Conservation (phyloP, 2,329 filamentous ascomycete genomes). For the Beauveria rudraprayagi region DNA sequence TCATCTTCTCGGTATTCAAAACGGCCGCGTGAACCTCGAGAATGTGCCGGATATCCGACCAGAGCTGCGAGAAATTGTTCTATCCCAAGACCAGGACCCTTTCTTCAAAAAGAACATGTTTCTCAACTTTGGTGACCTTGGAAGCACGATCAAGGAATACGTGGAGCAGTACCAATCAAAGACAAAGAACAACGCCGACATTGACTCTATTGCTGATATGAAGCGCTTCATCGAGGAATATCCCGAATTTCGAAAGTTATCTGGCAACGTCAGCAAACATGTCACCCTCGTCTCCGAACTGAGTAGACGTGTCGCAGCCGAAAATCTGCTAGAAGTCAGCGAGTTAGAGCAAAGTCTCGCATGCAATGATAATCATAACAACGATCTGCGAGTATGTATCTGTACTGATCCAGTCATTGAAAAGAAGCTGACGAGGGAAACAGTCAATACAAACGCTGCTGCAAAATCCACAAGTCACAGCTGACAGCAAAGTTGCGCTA, state of each 20-base stretch:
- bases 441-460: slow-evolving; percentile 81
- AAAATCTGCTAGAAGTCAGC: slow-evolving; percentile 88
- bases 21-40: slow-evolving; percentile 85
- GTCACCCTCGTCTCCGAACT: slow-evolving; percentile 93
- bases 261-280: slow-evolving; percentile 97
- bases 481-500: slow-evolving; percentile 78
- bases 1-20: slow-evolving; percentile 85
- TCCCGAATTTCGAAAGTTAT: slow-evolving; percentile 92
- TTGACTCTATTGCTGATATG: slow-evolving; percentile 97
- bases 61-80: slow-evolving; percentile 85
- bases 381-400: slow-evolving; percentile 70
- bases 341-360: slow-evolving; percentile 95
- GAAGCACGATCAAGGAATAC: slow-evolving; percentile 95
- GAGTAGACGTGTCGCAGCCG: slow-evolving; percentile 75
- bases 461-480: slow-evolving; percentile 65
- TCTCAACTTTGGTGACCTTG: slow-evolving; percentile 90
- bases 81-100: slow-evolving; percentile 94
- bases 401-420: background rate
- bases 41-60: slow-evolving; percentile 76
- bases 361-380: slow-evolving; percentile 89
- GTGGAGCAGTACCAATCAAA: slow-evolving; percentile 97
- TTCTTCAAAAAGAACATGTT: slow-evolving; percentile 99
- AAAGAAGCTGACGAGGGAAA: background rate
- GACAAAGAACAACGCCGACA: slow-evolving; percentile 91
- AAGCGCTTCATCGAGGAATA: slow-evolving; percentile 99